These are phyloP conservation scores for Salix dunnii DNA, from an alignment of 345 rosid species.

Conservation along the genomic window DNA sequence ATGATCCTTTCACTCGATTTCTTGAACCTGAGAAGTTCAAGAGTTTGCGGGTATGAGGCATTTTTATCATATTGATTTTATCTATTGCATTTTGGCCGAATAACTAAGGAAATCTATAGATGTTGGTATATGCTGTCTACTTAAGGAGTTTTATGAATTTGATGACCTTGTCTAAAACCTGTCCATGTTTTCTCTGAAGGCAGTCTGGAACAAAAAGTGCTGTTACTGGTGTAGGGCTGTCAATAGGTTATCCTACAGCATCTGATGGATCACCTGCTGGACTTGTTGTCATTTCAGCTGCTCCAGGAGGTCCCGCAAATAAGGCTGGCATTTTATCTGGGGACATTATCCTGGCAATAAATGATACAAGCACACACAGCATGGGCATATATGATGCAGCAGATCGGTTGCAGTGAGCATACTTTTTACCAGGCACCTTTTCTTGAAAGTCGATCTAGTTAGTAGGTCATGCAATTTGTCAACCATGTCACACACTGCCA, in stretches of 20 bases:
- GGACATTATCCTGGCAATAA: constrained; percentile 70
- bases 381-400: constrained; percentile 94
- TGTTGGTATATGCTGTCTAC: constrained; percentile 2
- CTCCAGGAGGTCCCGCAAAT: constrained; percentile 91
- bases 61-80: constrained; percentile 22
- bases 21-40: constrained; percentile 89
- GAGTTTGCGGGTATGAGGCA: constrained; percentile 69
- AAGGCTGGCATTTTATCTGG: constrained; percentile 78
- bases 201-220: constrained; percentile 98
- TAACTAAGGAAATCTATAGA: not conserved
- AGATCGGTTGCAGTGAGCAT: constrained; percentile 74
- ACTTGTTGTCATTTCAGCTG: constrained; percentile 76
- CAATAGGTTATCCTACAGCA: constrained; percentile 76
- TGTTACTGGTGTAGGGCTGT: constrained; percentile 87
- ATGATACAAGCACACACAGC: constrained; percentile 56
- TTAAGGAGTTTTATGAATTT: not conserved
- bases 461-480: not conserved
- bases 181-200: constrained; percentile 64
- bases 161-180: constrained; percentile 20
- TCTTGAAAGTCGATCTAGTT: not conserved
- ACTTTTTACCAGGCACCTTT: not conserved
- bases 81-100: constrained; percentile 8
- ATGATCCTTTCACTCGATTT: constrained; percentile 93
- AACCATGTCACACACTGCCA: not conserved
- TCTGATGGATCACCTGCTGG: constrained; percentile 57